Conservation (phyloP, 164 flowering plant species). For the Aristolochia contorta region DNA sequence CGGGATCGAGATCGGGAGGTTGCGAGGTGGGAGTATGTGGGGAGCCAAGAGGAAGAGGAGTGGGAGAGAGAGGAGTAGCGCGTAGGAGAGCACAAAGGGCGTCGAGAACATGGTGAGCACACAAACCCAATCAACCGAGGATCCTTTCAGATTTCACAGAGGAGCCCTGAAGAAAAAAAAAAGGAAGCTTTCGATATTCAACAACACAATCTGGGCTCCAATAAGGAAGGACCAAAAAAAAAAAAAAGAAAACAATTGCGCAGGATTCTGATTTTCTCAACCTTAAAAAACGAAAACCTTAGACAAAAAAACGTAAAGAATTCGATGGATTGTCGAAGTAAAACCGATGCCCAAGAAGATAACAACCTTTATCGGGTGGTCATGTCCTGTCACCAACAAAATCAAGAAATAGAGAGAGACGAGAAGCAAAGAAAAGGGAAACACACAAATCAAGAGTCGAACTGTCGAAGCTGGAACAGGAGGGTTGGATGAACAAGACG, state of each 20-base stretch:
- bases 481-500: neutral
- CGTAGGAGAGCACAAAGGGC: conserved; percentile 34
- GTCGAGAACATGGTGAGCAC: conserved; percentile 26
- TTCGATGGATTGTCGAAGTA: no score
- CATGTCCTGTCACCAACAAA: neutral
- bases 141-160: neutral
- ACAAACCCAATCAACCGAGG: neutral
- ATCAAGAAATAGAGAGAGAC: conserved; percentile 1
- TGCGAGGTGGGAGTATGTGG: conserved; percentile 37
- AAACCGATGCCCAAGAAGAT: no score
- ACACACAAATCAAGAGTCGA: no score
- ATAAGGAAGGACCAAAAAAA: no score
- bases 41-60: conserved; percentile 48
- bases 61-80: conserved; percentile 50
- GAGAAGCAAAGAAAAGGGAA: neutral
- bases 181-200: no score
- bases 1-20: conserved; percentile 36
- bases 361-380: neutral
- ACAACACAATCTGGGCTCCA: no score
- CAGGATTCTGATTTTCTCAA: no score
- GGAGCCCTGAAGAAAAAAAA: neutral
- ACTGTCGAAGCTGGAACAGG: neutral
- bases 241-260: no score
- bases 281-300: no score
- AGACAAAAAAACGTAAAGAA: no score